A percentile compares a stretch with the other conserved stretches of the same genome.
Conservation (phyloP, 306 rosid species). For the Inga oerstediana region DNA sequence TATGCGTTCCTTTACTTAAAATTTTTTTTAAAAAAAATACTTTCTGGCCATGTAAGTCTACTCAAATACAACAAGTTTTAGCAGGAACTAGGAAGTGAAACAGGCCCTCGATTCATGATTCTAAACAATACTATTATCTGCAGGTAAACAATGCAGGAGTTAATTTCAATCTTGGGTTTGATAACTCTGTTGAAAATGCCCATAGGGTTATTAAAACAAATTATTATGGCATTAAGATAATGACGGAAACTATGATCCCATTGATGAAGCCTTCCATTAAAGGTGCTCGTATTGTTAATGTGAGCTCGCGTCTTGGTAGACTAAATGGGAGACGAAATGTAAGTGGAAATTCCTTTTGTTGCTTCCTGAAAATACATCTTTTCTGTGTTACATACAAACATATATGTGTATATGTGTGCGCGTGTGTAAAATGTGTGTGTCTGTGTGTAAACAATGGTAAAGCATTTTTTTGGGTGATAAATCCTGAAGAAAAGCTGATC, state of each 20-base stretch:
- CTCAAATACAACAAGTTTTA: background rate
- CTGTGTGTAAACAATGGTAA: background rate
- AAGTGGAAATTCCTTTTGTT: constrained; percentile 34
- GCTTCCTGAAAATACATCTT: background rate
- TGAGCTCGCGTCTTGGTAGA: constrained; percentile 85
- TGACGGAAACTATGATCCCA: constrained; percentile 85
- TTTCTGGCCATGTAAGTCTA: constrained; percentile 16
- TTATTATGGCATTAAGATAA: constrained; percentile 72
- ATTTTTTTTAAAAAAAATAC: background rate
- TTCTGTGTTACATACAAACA: background rate
- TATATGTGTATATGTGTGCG: background rate
- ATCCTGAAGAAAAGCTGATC: background rate
- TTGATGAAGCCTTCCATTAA: constrained; percentile 74
- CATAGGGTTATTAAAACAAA: constrained; percentile 68
- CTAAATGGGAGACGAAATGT: constrained; percentile 80
- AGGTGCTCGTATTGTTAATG: constrained; percentile 80
- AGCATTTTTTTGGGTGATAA: background rate
- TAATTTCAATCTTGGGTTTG: constrained; percentile 80
- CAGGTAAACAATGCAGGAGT: constrained; percentile 92
- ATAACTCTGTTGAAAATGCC: constrained; percentile 75
- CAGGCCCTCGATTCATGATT: constrained; percentile 19
- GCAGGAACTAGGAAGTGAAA: background rate
- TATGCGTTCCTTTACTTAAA: constrained; percentile 10
- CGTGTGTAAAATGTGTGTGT: background rate
- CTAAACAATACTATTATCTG: constrained; percentile 23